A percentile compares a stretch with the other conserved stretches of the same genome.
Evolutionary conservation across 176 grass and related monocot genomes (phyloP).

Genomic region (Aegilops tauschii): DNA sequence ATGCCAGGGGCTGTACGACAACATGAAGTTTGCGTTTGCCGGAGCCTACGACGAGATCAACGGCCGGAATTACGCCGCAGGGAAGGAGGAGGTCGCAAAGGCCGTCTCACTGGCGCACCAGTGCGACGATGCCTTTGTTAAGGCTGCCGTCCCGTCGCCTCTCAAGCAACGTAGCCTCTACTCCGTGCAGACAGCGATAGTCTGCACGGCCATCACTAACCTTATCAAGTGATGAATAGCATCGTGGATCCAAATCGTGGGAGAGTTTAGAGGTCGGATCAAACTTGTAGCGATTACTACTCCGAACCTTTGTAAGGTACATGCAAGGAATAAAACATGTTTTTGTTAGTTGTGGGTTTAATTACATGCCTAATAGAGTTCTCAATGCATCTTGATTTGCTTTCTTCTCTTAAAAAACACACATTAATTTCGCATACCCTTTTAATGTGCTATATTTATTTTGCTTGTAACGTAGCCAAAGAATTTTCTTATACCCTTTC

Average conservation of each 20-base stretch:
- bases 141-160: background rate
- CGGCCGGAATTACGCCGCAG: background rate
- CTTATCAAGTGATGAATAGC: conserved; percentile 20
- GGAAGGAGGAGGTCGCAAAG: background rate
- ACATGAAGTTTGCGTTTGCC: background rate
- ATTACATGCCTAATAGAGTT: too few species aligned
- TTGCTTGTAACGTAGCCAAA: too few species aligned
- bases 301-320: too few species aligned
- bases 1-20: background rate
- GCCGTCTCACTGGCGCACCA: background rate
- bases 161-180: background rate
- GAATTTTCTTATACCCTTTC: too few species aligned
- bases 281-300: background rate
- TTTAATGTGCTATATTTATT: too few species aligned
- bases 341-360: too few species aligned
- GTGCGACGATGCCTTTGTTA: background rate
- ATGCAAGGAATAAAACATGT: too few species aligned
- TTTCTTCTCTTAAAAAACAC: too few species aligned
- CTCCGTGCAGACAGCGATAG: background rate
- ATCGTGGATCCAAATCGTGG: too few species aligned
- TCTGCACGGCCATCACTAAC: conserved; percentile 23
- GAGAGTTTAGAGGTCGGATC: background rate
- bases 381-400: too few species aligned
- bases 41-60: background rate
- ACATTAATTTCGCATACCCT: too few species aligned